phyloP scores from a whole-genome alignment of 441 rosid species.

The Brassica hybrid region DNA sequence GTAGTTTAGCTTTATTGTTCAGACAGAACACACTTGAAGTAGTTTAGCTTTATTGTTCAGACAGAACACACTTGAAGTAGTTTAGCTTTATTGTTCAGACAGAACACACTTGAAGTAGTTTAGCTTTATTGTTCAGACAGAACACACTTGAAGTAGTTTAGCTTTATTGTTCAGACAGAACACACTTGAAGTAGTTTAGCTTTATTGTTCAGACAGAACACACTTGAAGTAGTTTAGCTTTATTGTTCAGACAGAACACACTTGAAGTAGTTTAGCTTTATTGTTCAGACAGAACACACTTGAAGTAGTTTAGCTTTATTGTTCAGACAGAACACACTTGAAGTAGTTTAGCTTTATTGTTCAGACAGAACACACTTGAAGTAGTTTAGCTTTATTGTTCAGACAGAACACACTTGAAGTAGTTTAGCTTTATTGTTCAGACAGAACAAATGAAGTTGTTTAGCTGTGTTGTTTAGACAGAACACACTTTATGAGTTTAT shows the following conservation, averaged over 20 bases:
- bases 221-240: background rate
- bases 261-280: background rate
- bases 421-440: background rate
- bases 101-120: background rate
- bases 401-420: too few species aligned
- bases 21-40: background rate
- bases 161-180: background rate
- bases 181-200: background rate
- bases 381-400: too few species aligned
- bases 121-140: background rate
- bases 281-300: too few species aligned
- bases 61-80: background rate
- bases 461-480: background rate
- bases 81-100: background rate
- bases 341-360: too few species aligned
- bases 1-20: background rate
- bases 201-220: background rate
- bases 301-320: too few species aligned
- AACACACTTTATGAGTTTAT: background rate
- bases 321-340: too few species aligned
- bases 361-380: too few species aligned
- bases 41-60: background rate
- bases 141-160: background rate
- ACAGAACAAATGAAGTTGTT: background rate
- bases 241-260: background rate